phyloP scores from a whole-genome alignment of 2,329 filamentous ascomycete species.

The Colletotrichum zoysiae region DNA sequence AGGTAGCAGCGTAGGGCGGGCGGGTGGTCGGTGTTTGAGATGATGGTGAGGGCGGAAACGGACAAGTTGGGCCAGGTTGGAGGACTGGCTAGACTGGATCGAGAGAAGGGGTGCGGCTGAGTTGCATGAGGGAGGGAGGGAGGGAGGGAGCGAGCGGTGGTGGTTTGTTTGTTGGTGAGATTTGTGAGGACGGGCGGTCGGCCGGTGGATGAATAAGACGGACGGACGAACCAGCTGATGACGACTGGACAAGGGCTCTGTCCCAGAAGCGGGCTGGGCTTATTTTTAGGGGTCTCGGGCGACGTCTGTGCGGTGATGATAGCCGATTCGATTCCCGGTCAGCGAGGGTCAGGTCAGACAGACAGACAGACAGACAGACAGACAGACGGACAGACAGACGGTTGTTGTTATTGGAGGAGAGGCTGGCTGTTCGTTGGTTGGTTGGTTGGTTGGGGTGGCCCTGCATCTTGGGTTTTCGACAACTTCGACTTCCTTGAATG shows the following conservation, averaged over 20 bases:
- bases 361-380: too few species aligned
- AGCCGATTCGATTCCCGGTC: neutral
- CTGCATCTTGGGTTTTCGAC: neutral
- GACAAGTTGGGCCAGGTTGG: neutral
- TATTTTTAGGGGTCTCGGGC: constrained; percentile 39
- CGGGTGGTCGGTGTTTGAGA: neutral
- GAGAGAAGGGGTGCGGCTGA: constrained; percentile 39
- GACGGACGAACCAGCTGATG: constrained; percentile 8
- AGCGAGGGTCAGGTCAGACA: too few species aligned
- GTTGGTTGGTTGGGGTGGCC: neutral
- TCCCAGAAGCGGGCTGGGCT: constrained; percentile 22
- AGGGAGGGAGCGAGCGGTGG: neutral
- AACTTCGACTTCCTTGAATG: neutral
- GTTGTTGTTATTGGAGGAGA: neutral
- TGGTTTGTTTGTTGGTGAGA: neutral
- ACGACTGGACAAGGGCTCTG: neutral
- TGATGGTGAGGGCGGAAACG: constrained; percentile 7
- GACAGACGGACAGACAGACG: too few species aligned
- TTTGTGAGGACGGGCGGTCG: neutral
- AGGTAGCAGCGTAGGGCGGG: neutral
- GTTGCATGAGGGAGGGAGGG: constrained; percentile 10
- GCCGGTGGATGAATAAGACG: neutral
- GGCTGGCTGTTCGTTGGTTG: neutral
- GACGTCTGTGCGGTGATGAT: constrained; percentile 25
- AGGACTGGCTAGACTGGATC: constrained; percentile 34